Evolutionary conservation across 305 asterid genomes (phyloP), one percentile per base, ranked within the genome.

Genomic region (Plantago coronopus): DNA sequence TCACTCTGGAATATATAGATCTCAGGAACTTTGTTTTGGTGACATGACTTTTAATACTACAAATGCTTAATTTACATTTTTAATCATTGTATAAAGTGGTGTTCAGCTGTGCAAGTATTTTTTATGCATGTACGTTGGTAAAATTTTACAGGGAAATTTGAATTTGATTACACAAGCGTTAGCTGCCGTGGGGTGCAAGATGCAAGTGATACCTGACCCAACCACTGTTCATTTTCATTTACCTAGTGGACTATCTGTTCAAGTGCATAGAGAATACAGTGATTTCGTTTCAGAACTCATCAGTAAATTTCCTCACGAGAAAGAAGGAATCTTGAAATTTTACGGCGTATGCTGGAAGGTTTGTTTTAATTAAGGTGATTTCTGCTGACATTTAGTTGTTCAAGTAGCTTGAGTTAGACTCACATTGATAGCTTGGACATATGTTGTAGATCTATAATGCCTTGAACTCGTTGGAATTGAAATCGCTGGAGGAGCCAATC

Each of bases 281-380:
- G 86, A 94, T 58, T 94, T 94, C 69, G 44, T 86, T 69, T 67
- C 82, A 16, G 96, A 89, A 73, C 90, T 94, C 48, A 82, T 84
- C 46, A 34, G 83, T 64, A 94, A 77, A 76, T 93, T 93, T 63
- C 97, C 99, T 17, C 95, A 85, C 56, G 99, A 93, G 75, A 85
- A 71, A 68, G 87, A 87, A 65, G 97, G 99, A 69, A 89, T 89
- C 69, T 85, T 79, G 69, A 76, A 78, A 59, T 93, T 93, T 73
- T 93, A 93, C 21, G 77, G 90, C 20, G 82, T 58, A 75, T 93
- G 99, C 82, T 93, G 99, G 99, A 87, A 93, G 99, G 99, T 89
- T 75, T 70, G 94, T 89, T 64, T 74, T 68, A 51, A 63, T 83
- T 73, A 70, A 73, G 87, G 79, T 73, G 73, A 74, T 77, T 61